Base-by-base conservation (phyloP, 176 grass and related monocot genomes). In the Chloris gayana region DNA sequence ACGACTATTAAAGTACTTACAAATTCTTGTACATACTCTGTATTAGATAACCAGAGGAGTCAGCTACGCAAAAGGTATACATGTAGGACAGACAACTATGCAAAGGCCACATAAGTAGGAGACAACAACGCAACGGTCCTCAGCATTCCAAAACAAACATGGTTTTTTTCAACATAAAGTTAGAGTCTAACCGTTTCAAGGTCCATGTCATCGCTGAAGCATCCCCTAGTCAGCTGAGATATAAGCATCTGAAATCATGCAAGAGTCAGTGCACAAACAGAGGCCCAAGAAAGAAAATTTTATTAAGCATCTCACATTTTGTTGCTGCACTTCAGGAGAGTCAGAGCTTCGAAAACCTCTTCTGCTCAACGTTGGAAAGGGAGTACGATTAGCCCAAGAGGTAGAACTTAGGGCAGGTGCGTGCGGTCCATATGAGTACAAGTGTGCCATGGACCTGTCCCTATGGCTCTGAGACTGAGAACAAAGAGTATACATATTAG, bases 131-230 rank as follows among this genome's bases (percentile, higher is more conserved):
- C 5, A 71, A 70, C 74, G 53, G 13, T 7, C 39, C 44, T n/a
- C 15, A 1, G 22, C 27, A 79, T 76, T 75, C 58, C 26, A 64
- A 72, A 84, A 3, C 53, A 83, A 83, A 38, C 26, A 69, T 37
- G 66, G 41, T 76, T 9, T 70, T 73, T 12, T 57, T 77, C 7
- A 73, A 72, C 37, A 67, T 39, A 22, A 57, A 79, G 61, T 14
- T 61, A 0, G 12, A 61, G 4, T 72, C 73, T 83, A 77, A 94
- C 91, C 80, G 38, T 86, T 25, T 92, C 89, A 56, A 92, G 73
- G 88, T 97, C 91, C 94, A 94, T 94, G n/a, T 80, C 83, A 45
- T 73, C 74, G 30, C 49, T 74, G 34, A 93, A 87, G 63, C 67
- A 81, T 64, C 87, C 89, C 69, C 63, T 85, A 14, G 83, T 82